Evolutionary conservation across 306 rosid species (phyloP), one percentile per base, ranked within the genome.

Genomic region (Aeschynomene evenia): DNA sequence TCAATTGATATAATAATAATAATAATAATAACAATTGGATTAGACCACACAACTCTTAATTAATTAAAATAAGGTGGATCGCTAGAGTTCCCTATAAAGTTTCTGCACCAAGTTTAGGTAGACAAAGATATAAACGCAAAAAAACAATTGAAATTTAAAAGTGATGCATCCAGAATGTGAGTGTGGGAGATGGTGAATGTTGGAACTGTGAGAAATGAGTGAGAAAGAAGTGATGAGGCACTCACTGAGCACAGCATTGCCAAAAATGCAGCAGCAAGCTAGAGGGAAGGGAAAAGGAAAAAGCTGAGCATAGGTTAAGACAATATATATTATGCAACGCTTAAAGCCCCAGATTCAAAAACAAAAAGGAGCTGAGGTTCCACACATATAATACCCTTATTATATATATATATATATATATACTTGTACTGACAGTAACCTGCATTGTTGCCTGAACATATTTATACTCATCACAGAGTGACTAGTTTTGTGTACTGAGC

Each of bases 371-470:
- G n/a, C n/a, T n/a, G n/a, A 26, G 2, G 1, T 5, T 26, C 29
- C 29, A 26, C 29, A 26, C n/a, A n/a, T n/a, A n/a, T n/a, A n/a
- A n/a, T n/a, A n/a, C n/a, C n/a, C n/a, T n/a, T n/a, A n/a, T n/a
- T n/a, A n/a, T n/a, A n/a, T n/a, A n/a, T n/a, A n/a, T n/a, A n/a
- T n/a, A n/a, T n/a, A n/a, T 26, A 26, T 28, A 55, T 51, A 46
- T 63, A 71, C 83, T 75, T 28, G 46, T 31, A 78, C 81, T 83
- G 80, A 67, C 87, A 77, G 71, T 81, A 54, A 29, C 81, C 75
- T 72, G 77, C 82, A 68, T 75, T 74, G 4, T 82, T 81, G 69
- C 82, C 84, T 79, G 65, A 78, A 46, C 72, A 78, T 79, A 72
- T 74, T 62, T 83, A 77, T 72, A 66, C 79, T 77, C 74, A 62